Conservation (phyloP, 2,329 filamentous ascomycete species). For the Myotisia sp. region DNA sequence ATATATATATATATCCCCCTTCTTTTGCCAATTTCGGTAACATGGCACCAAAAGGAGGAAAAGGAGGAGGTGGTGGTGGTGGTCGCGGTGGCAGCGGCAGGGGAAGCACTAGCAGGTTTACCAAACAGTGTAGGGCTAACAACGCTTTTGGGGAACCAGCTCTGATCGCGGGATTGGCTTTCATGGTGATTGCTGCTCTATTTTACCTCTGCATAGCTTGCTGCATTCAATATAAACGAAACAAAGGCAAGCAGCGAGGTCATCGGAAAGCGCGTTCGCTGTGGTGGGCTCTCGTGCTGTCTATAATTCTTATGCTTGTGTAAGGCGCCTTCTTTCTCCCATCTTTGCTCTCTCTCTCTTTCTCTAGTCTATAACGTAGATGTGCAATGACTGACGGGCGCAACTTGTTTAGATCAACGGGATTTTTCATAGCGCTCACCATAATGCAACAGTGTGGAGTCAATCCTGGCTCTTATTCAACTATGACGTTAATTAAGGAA, state of each 20-base stretch:
- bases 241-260: conserved; percentile 1
- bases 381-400: no score
- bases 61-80: conserved; percentile 7
- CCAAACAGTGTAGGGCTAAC: not conserved
- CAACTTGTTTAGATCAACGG: conserved; percentile 1
- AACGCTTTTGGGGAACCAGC: conserved; percentile 1
- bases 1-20: no score
- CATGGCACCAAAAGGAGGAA: conserved; percentile 9
- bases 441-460: conserved; percentile 1
- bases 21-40: no score
- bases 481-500: not conserved
- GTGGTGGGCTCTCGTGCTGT: conserved; percentile 5
- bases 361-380: no score
- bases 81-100: not conserved
- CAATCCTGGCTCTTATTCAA: not conserved
- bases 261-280: conserved; percentile 6
- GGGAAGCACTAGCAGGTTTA: conserved; percentile 2
- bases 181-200: conserved; percentile 4
- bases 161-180: conserved; percentile 3
- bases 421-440: conserved; percentile 3
- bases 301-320: not conserved
- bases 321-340: not conserved
- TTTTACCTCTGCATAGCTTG: conserved; percentile 4
- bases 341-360: no score
- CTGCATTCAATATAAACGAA: conserved; percentile 1